These are phyloP conservation scores for Xylaria arbuscula DNA, from an alignment of 2,329 filamentous ascomycete species.

Conservation along the genomic window DNA sequence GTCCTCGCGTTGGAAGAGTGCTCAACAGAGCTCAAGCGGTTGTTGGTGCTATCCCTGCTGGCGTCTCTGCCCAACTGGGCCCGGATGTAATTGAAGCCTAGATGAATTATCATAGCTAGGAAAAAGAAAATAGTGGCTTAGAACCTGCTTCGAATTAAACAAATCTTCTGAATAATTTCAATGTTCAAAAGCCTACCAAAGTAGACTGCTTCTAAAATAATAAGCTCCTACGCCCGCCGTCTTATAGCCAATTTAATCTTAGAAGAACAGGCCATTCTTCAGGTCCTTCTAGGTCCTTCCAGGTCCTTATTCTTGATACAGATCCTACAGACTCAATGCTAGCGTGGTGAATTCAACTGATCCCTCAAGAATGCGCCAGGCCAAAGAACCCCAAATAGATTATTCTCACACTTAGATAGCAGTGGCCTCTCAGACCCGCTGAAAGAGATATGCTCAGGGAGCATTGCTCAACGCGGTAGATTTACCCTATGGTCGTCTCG, in stretches of 20 bases:
- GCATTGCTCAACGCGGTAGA: too few species aligned
- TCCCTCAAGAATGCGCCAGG: background rate
- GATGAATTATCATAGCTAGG: background rate
- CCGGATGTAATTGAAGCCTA: constrained; percentile 31
- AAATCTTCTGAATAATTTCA: background rate
- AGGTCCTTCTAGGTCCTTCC: background rate
- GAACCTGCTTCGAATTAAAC: background rate
- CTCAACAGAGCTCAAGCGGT: constrained; percentile 36
- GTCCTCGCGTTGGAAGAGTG: constrained; percentile 36
- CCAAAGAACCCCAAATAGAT: background rate
- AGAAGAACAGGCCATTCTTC: background rate
- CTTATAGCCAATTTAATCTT: background rate
- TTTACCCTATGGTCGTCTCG: too few species aligned
- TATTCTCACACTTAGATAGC: background rate
- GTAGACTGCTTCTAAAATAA: background rate
- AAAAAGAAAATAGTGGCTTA: background rate
- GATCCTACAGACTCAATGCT: background rate
- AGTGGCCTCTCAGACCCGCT: too few species aligned
- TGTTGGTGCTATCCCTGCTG: constrained; percentile 35
- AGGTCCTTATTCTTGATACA: background rate
- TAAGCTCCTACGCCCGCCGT: background rate
- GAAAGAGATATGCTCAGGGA: too few species aligned
- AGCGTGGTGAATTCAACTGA: background rate
- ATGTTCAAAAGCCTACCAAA: background rate
- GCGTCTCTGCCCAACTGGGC: constrained; percentile 27